Base-by-base conservation (phyloP, 805 yeast species). In the Lipomyces kockii region DNA sequence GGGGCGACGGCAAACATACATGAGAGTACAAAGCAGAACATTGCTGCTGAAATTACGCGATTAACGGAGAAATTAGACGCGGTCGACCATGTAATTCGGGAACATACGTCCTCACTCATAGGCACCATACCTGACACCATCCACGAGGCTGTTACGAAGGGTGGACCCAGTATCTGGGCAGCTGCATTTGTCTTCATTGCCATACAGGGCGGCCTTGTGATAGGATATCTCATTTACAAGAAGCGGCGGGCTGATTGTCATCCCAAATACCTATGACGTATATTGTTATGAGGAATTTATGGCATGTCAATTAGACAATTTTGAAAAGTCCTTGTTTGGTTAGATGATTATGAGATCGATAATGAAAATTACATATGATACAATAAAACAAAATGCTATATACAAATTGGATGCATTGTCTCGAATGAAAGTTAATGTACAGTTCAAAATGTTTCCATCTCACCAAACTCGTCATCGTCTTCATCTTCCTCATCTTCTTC, bases 391-490 rank as follows among this genome's bases (percentile, higher is more conserved):
- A 43, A 17, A 43, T 43, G 49, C 49, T 43, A 43, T n/a, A n/a
- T 43, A 43, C 49, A 43, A 27, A 43, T n/a, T 43, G 3, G 22
- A 43, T 7, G 7, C 20, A 43, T 2, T 12, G 6, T 43, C 39
- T 35, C 39, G 2, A 35, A 2, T 17, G 49, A 43, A 17, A n/a
- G 22, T n/a, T 17, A n/a, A 17, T 43, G 49, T 43, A 43, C 22
- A 17, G 49, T n/a, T 43, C 49, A 52, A 29, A 52, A 22, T 52
- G 55, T 14, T 29, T 64, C 68, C 22, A 52, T 61, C n/a, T 65
- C 64, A 5, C 59, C 64, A 32, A 62, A 34, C 75, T 62, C 81
- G 51, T 75, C 79, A 37, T 79, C 82, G 43, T 73, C 75, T n/a
- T 60, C 58, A 5, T 58, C 63, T 17, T 62, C 65, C 17, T 52